Conservation (phyloP, 148 eudicot genomes). For the Vaccinium myrtillus region DNA sequence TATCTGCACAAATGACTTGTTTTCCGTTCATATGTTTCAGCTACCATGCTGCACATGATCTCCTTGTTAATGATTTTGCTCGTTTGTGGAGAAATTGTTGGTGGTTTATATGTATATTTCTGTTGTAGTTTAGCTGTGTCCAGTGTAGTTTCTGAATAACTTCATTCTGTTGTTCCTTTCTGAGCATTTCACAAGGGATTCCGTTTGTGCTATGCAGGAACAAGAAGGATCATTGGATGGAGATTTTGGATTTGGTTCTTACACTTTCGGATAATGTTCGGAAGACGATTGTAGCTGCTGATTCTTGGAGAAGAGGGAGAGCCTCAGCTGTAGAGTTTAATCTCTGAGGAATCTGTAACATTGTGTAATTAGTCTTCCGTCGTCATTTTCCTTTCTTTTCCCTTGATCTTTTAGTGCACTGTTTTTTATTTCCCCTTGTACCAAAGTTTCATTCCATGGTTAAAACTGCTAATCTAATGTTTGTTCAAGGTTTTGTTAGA, state of each 20-base stretch:
- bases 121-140: background rate
- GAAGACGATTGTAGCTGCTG: conserved; percentile 17
- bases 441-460: conserved; percentile 3
- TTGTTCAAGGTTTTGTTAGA: background rate
- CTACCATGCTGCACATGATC: background rate
- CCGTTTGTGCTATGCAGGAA: conserved; percentile 33
- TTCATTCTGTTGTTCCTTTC: background rate
- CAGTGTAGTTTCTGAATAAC: background rate
- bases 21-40: background rate
- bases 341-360: conserved; percentile 21
- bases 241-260: conserved; percentile 44
- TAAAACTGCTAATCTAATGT: conserved; percentile 6
- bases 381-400: background rate
- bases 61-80: background rate
- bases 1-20: background rate
- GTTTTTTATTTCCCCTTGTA: background rate
- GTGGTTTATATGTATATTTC: background rate
- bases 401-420: background rate
- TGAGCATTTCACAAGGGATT: background rate
- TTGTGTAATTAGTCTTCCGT: conserved; percentile 18
- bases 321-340: background rate
- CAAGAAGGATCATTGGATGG: conserved; percentile 42
- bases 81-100: background rate
- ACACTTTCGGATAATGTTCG: conserved; percentile 34
- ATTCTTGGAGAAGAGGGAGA: conserved; percentile 1